Base-by-base conservation (phyloP, 352 stramenopile genomes). In the Phytophthora ohioensis region DNA sequence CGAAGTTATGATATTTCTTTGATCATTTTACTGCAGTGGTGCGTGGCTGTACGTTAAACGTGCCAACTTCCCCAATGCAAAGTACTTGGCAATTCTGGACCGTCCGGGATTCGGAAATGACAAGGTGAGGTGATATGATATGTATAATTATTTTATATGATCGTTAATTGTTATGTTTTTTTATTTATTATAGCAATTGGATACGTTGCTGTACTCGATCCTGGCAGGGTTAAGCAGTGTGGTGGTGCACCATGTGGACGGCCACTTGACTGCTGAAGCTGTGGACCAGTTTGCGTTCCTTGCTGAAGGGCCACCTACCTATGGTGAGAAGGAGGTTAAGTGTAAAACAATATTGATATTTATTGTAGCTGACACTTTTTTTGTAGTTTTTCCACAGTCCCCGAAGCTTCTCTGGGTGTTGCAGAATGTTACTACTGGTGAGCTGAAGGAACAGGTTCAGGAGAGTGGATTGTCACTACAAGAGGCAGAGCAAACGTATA, bases 31-130 rank as follows among this genome's bases (percentile, higher is more conserved):
- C 7, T 62, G 27, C 42, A 80, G 64, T 32, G 67, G 79, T 30
- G 87, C 87, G 47, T 91, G 85, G 81, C 58, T 95, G 43, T 95
- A 95, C 51, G 71, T 95, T n/a, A 88, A 88, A 70, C 62, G 73
- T 5, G 62, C 79, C 0, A 82, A 90, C 52, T 89, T 88, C 51
- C 73, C 79, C 10, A 90, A 85, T 49, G 85, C 80, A 31, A 91
- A 91, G 61, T 95, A 95, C 70, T 71, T 95, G 48, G 84, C 76
- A 12, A 70, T 92, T 17, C 73, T 95, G 42, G 83, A 92, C 32
- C 80, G 80, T 12, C 71, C 79, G 3, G 84, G 83, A 34, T 92
- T 88, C 57, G 63, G 68, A 32, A 35, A 54, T 9, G 35, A 76
- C 10, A 61, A 53, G 42, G 49, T 71, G 66, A 82, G 42, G 66